These are phyloP conservation scores for Physcomitrellopsis africana DNA, from an alignment of 225 moss, liverwort and hornwort genomes.

Conservation along the genomic window DNA sequence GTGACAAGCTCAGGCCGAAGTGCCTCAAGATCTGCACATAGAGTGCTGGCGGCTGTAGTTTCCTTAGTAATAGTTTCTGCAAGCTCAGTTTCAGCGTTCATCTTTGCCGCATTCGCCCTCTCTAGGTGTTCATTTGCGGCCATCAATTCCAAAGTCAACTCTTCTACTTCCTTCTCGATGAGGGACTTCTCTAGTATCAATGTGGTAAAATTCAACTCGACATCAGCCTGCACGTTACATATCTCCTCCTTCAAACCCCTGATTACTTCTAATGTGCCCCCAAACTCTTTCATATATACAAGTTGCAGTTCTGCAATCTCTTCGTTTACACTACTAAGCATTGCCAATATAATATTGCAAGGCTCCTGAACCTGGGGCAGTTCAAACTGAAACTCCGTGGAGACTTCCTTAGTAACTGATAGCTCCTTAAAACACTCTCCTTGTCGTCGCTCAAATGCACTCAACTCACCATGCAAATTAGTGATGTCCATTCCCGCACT, in stretches of 20 bases:
- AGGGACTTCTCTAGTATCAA: conserved; percentile 29
- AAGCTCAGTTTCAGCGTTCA: conserved; percentile 32
- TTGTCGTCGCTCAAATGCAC: conserved; percentile 34
- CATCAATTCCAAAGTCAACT: conserved; percentile 40
- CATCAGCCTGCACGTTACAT: conserved; percentile 42
- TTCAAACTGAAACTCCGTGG: conserved; percentile 28
- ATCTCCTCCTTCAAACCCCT: conserved; percentile 47
- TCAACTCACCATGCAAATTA: conserved; percentile 41
- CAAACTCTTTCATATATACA: conserved; percentile 31
- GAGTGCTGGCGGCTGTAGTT: conserved; percentile 11
- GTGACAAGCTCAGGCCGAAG: conserved; percentile 34
- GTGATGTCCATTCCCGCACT: conserved; percentile 34
- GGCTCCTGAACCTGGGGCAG: conserved; percentile 36
- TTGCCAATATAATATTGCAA: conserved; percentile 31
- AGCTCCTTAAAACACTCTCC: conserved; percentile 29
- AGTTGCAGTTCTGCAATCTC: conserved; percentile 39
- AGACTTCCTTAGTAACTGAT: conserved; percentile 19
- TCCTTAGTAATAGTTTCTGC: conserved; percentile 15
- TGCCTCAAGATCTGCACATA: conserved; percentile 29
- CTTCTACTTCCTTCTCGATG: conserved; percentile 36
- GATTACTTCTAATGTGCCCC: conserved; percentile 33
- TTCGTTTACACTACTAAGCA: conserved; percentile 37
- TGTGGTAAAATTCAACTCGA: conserved; percentile 33
- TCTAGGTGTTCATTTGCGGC: conserved; percentile 30
- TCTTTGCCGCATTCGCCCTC: conserved; percentile 39